Base-by-base conservation (phyloP, 495 filamentous ascomycete species). In the Daldinia loculata region DNA sequence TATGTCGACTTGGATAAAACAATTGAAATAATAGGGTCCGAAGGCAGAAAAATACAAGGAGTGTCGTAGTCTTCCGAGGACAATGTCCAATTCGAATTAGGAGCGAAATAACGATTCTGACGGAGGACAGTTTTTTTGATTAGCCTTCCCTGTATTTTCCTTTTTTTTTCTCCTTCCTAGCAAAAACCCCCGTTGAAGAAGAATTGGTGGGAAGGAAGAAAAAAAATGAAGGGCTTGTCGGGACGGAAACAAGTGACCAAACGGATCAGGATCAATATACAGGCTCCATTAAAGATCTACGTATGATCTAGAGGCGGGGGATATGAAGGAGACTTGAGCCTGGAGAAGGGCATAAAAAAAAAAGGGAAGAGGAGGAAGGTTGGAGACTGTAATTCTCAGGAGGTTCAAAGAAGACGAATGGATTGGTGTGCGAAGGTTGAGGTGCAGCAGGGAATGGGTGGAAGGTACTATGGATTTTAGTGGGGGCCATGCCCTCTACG, bases 201-300 rank as follows among this genome's bases (percentile, higher is more conserved):
- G 65, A 71, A 74, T 77, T 68, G 69, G 73, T 75, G 65, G 74
- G 74, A 79, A 75, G 60, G 74, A 73, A 63, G 67, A 73, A 72
- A 63, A 77, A 71, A 73, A 77, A 74, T 63, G 65, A 67, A 70
- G 63, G 70, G 56, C 64, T 52, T 61, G 56, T 57, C 29, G 61
- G 38, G 65, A 65, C 64, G 62, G 63, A 58, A 77, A 58, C 63
- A 68, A 60, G 51, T 68, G 61, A 70, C 75, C 74, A 75, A 76
- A 72, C 77, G 67, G 76, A 69, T 76, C 74, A 78, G 66, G 75
- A 74, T 77, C 74, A 80, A 80, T 82, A 81, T 82, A 86, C 85
- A 85, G 82, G 83, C 83, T 81, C 79, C 83, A 86, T 84, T 86
- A 87, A 85, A 86, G 84, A 84, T 85, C 80, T 80, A 76, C 74